Evolutionary conservation across 768 basidiomycete genomes (phyloP).

Genomic region (Rubroboletus satanas): DNA sequence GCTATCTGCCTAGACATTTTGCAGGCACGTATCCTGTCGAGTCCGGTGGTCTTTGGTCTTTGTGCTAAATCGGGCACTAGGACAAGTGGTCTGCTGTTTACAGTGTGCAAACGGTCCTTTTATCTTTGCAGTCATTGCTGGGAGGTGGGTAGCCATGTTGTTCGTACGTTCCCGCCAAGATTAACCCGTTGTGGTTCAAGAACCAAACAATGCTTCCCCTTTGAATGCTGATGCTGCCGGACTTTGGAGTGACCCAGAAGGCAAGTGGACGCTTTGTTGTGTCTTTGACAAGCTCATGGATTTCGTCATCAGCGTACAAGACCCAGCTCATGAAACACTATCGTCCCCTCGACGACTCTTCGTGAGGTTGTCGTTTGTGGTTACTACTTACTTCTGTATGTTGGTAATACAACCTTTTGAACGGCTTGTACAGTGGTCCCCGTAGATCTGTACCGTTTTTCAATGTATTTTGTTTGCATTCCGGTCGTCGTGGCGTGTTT

Average conservation of each 20-base stretch:
- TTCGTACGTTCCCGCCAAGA: background rate
- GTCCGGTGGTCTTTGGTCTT: background rate
- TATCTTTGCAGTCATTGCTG: conserved; percentile 83
- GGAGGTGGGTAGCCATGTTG: conserved; percentile 56
- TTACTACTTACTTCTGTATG: conserved; percentile 4
- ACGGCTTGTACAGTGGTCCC: background rate
- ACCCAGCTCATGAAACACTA: conserved; percentile 69
- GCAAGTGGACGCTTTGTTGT: conserved; percentile 33
- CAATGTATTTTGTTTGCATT: conserved; percentile 12
- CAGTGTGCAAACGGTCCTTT: conserved; percentile 83
- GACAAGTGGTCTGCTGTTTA: conserved; percentile 95
- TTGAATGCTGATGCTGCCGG: conserved; percentile 83
- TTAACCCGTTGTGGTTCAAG: conserved; percentile 34
- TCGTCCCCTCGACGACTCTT: conserved; percentile 45
- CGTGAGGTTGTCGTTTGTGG: conserved; percentile 21
- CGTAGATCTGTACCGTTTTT: conserved; percentile 14
- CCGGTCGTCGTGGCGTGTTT: no score
- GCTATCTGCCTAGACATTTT: conserved; percentile 86
- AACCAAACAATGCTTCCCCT: conserved; percentile 92
- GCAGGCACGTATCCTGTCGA: conserved; percentile 47
- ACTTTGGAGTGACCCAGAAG: conserved; percentile 71
- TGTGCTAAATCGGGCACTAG: conserved; percentile 34
- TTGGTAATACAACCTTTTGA: background rate
- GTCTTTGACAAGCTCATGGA: background rate
- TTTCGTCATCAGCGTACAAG: conserved; percentile 56